These are phyloP conservation scores for Nitzschia sp. DNA, from an alignment of 108 stramenopile genomes.

Conservation along the genomic window DNA sequence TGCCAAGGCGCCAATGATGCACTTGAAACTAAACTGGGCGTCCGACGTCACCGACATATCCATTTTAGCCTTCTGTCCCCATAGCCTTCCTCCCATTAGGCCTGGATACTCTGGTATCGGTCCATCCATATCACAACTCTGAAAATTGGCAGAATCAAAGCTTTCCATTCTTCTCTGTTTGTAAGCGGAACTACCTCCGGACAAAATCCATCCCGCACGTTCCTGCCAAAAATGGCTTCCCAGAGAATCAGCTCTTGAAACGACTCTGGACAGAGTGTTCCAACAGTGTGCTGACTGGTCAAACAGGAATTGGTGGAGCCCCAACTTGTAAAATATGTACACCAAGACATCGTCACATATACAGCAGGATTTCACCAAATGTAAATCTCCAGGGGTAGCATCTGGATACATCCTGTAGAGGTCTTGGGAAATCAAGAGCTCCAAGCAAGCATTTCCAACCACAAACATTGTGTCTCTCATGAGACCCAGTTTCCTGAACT, in stretches of 20 bases:
- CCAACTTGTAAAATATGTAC: constrained; percentile 52
- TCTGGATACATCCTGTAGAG: constrained; percentile 37
- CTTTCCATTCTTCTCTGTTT: not conserved
- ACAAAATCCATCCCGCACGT: constrained; percentile 1
- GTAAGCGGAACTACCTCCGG: not conserved
- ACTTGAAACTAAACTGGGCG: constrained; percentile 54
- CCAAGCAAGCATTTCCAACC: constrained; percentile 39
- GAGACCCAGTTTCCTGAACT: constrained; percentile 6
- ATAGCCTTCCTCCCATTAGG: not conserved
- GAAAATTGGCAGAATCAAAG: not conserved
- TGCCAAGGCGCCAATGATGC: constrained; percentile 53
- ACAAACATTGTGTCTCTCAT: constrained; percentile 48
- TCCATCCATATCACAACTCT: not conserved
- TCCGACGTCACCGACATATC: constrained; percentile 34
- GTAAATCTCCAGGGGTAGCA: constrained; percentile 45
- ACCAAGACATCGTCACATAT: constrained; percentile 48
- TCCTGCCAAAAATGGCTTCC: not conserved
- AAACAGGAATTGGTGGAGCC: constrained; percentile 47
- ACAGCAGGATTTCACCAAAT: constrained; percentile 23
- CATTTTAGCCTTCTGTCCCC: constrained; percentile 3
- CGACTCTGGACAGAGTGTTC: not conserved
- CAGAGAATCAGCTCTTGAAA: not conserved
- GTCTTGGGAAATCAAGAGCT: constrained; percentile 37
- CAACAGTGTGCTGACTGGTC: constrained; percentile 15
- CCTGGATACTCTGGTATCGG: constrained; percentile 1